Base-by-base conservation (phyloP, 306 rosid genomes). In the Cicer yamashitae region DNA sequence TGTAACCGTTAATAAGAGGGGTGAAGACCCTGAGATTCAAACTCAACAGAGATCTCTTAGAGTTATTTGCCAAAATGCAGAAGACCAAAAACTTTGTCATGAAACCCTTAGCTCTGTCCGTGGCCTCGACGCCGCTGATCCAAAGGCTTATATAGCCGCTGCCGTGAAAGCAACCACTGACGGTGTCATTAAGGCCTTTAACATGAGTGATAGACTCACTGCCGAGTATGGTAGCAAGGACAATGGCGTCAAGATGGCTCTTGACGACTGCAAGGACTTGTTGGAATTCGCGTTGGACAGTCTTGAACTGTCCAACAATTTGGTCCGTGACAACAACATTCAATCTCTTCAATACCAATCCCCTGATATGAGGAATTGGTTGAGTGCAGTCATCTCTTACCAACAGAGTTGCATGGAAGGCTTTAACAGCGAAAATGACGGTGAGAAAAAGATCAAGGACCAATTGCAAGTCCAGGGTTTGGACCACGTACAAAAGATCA, bases 251-350 rank as follows among this genome's bases (percentile, higher is more conserved):
- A 86, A 89, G 77, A 86, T 82, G 91, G 65, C 86, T 0, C 76
- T 87, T 0, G 84, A 82, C 4, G 96, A 86, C 14, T 93, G 98
- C 86, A 93, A 86, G 30, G 91, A 83, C 10, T 10, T 93, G 70
- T 11, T 91, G 65, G 65, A 83, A 18, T 84, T 51, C 0, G 90
- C 96, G 1, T 10, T 84, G 3, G 77, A 63, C 7, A 83, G 87
- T 40, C 86, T 93, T 0, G 75, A 88, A 0, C 47, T 63, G 0
- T 78, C 81, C 34, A 44, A 77, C 1, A 9, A 40, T 11, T 10
- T 72, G 14, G 82, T 90, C 0, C 81, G 68, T 0, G 84, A 84
- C 1, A 61, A 56, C 7, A 77, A 79, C 51, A 2, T 85, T 17
- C 77, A 79, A 45, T 37, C 69, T 15, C 17, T 90, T 1, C 50